phyloP scores from a whole-genome alignment of 2,329 filamentous ascomycete species.

The Tolypocladium cylindrosporum region DNA sequence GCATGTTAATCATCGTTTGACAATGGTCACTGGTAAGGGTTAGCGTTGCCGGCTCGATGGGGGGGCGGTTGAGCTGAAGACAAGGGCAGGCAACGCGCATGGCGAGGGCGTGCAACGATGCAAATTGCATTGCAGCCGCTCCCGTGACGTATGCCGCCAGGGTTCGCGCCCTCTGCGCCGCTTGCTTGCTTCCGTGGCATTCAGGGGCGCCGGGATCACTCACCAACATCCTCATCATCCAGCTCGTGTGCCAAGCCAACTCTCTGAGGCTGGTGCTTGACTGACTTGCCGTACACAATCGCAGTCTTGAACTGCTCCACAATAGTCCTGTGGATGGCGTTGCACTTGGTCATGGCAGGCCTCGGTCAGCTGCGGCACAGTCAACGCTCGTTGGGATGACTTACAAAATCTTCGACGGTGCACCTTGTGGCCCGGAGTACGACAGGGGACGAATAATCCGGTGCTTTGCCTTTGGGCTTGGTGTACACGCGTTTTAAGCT shows the following conservation, averaged over 20 bases:
- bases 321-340: constrained; percentile 93
- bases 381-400: constrained; percentile 25
- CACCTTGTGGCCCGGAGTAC: constrained; percentile 74
- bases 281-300: constrained; percentile 93
- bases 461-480: constrained; percentile 91
- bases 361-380: constrained; percentile 18
- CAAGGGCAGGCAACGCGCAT: not conserved
- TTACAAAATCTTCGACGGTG: constrained; percentile 94
- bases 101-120: not conserved
- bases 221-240: constrained; percentile 94
- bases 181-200: not conserved
- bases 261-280: constrained; percentile 96
- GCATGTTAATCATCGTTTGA: constrained; percentile 49
- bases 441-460: constrained; percentile 86
- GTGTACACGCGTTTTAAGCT: constrained; percentile 89
- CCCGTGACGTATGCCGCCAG: not conserved
- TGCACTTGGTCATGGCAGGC: constrained; percentile 61
- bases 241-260: constrained; percentile 87
- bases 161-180: not conserved
- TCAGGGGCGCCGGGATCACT: constrained; percentile 23
- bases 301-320: constrained; percentile 92
- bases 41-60: constrained; percentile 3
- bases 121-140: not conserved
- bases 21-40: constrained; percentile 36
- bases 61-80: constrained; percentile 2